Conservation (phyloP, 345 rosid genomes). For the Salix suchowensis region DNA sequence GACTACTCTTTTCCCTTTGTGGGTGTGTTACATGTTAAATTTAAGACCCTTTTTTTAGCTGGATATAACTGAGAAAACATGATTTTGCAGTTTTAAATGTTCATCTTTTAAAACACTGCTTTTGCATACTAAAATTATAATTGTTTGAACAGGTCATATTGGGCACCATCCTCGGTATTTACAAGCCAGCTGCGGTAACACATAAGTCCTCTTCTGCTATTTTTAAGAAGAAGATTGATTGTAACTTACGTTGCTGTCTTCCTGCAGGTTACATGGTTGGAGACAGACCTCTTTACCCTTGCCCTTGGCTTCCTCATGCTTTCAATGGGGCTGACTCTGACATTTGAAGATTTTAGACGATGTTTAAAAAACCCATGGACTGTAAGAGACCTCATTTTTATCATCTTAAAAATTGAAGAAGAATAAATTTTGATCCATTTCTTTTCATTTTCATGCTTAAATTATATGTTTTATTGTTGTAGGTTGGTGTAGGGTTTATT, state of each 20-base stretch:
- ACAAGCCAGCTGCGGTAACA: constrained; percentile 80
- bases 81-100: not conserved
- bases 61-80: not conserved
- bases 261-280: constrained; percentile 83
- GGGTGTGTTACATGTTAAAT: constrained; percentile 43
- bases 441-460: constrained; percentile 11
- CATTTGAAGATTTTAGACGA: constrained; percentile 81
- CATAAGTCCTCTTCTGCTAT: constrained; percentile 8
- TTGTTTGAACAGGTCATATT: constrained; percentile 55
- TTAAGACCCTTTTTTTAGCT: not conserved
- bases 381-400: constrained; percentile 40
- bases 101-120: not conserved
- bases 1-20: constrained; percentile 85
- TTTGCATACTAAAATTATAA: not conserved
- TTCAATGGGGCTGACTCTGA: constrained; percentile 94
- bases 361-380: constrained; percentile 97
- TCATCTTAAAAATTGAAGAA: not conserved
- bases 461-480: constrained; percentile 29
- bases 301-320: constrained; percentile 96
- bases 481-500: constrained; percentile 96
- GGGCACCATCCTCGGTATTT: constrained; percentile 87
- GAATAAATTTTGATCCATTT: not conserved
- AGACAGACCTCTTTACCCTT: constrained; percentile 82
- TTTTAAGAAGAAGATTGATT: not conserved
- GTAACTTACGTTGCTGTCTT: constrained; percentile 10